Percentiles rank a stretch among this genome's conserved stretches.
These are phyloP conservation scores for Phytophthora sansomeana DNA, from an alignment of 352 stramenopile species.

Conservation along the genomic window DNA sequence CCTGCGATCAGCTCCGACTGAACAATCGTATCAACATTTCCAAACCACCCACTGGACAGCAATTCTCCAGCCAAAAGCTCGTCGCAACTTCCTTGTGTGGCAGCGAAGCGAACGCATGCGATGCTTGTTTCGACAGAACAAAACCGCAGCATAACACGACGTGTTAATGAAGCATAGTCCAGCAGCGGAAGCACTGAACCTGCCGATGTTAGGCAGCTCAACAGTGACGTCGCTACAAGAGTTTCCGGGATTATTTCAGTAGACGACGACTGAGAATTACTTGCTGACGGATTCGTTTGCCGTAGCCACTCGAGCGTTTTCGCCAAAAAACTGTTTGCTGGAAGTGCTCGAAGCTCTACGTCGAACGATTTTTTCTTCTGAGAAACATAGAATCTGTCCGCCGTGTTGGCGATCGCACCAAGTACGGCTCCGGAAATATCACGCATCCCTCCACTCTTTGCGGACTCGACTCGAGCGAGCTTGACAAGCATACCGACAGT, in stretches of 20 bases:
- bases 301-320: constrained; percentile 48
- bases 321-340: constrained; percentile 33
- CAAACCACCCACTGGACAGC: constrained; percentile 29
- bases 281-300: constrained; percentile 26
- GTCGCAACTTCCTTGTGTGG: constrained; percentile 49
- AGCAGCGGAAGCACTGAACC: constrained; percentile 38
- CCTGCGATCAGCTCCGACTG: constrained; percentile 34
- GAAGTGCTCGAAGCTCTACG: constrained; percentile 46
- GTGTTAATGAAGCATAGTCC: constrained; percentile 42
- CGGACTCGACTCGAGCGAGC: constrained; percentile 24
- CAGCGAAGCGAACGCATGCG: constrained; percentile 42
- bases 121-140: constrained; percentile 34
- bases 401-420: constrained; percentile 42
- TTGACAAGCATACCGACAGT: constrained; percentile 32
- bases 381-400: constrained; percentile 44
- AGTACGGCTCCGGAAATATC: constrained; percentile 24
- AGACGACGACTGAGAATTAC: background rate
- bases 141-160: constrained; percentile 38
- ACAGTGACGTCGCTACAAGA: constrained; percentile 28
- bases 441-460: background rate
- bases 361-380: constrained; percentile 66
- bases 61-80: constrained; percentile 37
- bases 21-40: constrained; percentile 21
- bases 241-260: constrained; percentile 6
- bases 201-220: constrained; percentile 33